Evolutionary conservation across 441 rosid species (phyloP), one percentile per base, ranked within the genome.

Genomic region (Melastoma candidum): DNA sequence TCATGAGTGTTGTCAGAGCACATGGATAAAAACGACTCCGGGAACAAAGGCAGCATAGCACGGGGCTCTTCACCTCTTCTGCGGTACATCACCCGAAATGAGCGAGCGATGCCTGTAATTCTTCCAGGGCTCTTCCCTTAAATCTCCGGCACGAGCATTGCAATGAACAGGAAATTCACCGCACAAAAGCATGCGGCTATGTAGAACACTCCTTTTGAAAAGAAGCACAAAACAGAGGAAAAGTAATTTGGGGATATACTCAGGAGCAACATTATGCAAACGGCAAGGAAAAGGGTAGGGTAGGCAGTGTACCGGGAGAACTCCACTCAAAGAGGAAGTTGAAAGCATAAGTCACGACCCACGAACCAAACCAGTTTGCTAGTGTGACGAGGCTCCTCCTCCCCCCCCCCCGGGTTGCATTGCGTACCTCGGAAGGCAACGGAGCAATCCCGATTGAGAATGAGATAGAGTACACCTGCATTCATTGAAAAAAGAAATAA

Each of bases 271-370:
- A 2, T 1, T 3, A 3, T 0, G 22, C 9, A 47, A 44, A 32
- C 8, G 41, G 11, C 3, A 26, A 49, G 25, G 1, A 44, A 1
- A 17, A 17, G n/a, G 12, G 27, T 14, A 26, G 22, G 8, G 9
- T 25, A 48, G 41, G 7, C 7, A 4, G 41, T 44, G n/a, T 51
- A 59, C 57, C 63, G 0, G 51, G 2, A 12, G 57, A 32, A 0
- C 63, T 59, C 50, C 56, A 49, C 2, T 51, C 51, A 17, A 59
- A 49, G 56, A 59, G 26, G 25, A 59, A 59, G 57, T 59, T 59
- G 48, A 59, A 59, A n/a, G 32, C 11, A 44, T 51, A 59, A 13
- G 50, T 45, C 27, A 51, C 43, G 25, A 59, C 51, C 63, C 56
- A 45, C 7, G 63, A 51, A 17, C 57, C 24, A 24, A 52, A 59